A percentile compares a stretch with the other conserved stretches of the same genome.
Evolutionary conservation across 177 flowering plant species (phyloP).

Genomic region (Vitis hybrid): DNA sequence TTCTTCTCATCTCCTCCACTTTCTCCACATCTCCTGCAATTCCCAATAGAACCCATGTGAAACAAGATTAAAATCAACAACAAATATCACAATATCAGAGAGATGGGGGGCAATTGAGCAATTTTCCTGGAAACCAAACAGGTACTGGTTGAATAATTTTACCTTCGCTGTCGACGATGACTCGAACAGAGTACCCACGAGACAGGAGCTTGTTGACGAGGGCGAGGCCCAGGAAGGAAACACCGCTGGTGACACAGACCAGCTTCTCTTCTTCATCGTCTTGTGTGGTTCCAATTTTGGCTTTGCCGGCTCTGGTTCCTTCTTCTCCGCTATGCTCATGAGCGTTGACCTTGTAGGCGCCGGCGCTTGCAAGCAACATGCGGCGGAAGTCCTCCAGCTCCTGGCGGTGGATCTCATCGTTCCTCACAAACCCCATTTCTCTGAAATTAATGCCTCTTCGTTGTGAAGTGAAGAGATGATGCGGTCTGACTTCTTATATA

Average conservation of each 20-base stretch:
- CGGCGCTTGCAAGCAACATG: slow-evolving; percentile 28
- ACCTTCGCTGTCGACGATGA: slow-evolving; percentile 68
- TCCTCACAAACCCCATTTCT: slow-evolving; percentile 46
- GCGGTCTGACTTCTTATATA: too few species aligned
- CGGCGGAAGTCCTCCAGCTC: slow-evolving; percentile 52
- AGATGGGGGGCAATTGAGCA: too few species aligned
- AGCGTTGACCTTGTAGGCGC: slow-evolving; percentile 6
- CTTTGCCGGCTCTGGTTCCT: too few species aligned
- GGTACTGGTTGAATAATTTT: not conserved
- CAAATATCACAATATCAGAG: too few species aligned
- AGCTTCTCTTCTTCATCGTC: slow-evolving; percentile 33
- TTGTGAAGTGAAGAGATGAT: not conserved
- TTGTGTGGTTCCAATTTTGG: not conserved
- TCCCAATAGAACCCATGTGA: too few species aligned
- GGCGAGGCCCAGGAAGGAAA: slow-evolving; percentile 66
- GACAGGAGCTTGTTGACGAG: slow-evolving; percentile 50
- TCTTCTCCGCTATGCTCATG: not conserved
- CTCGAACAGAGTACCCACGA: slow-evolving; percentile 68
- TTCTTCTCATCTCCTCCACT: slow-evolving; percentile 28
- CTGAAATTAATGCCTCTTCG: not conserved
- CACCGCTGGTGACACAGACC: slow-evolving; percentile 85
- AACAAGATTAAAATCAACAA: too few species aligned
- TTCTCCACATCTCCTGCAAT: slow-evolving; percentile 50
- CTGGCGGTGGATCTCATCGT: slow-evolving; percentile 28
- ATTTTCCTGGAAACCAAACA: not conserved